Base-by-base conservation (phyloP, 805 yeast genomes). In the Candida hungchunana region DNA sequence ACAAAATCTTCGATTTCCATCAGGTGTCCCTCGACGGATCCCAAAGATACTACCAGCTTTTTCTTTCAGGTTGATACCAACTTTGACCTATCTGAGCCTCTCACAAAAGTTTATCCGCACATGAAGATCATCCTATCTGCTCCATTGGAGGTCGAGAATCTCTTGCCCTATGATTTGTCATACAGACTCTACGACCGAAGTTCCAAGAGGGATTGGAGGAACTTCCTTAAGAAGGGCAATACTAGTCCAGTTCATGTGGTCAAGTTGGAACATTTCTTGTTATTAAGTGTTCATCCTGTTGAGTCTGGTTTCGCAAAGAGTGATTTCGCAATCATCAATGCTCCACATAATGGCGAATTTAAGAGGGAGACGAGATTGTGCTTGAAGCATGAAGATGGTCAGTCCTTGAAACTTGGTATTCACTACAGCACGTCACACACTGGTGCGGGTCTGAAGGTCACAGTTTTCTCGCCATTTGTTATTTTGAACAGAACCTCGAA, bases 401-500 rank as follows among this genome's bases (percentile, higher is more conserved):
- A 85, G 48, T 55, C 66, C 14, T 62, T 93, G 32, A 70, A 72
- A 35, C 63, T 93, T 26, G 67, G 69, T 14, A 63, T 93, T 6
- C 79, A 77, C 41, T 90, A 88, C 55, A 69, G 71, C 30, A 66
- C 64, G 15, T 61, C 67, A 15, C 68, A 65, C 10, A 67, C 69
- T 0, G 64, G 71, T 8, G 70, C 82, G 3, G 84, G 87, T 20
- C 64, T 79, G 43, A 73, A 76, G 43, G 71, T 87, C 2, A 72
- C 74, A 10, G 67, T 93, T n/a, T 87, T 77, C 53, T 66, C 96
- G 0, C 97, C 97, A 0, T 93, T 90, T 53, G 67, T 93, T 29
- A 63, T 93, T 13, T 64, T 89, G 44, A 94, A 93, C 58, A 69
- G 83, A 50, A 86, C 96, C 0, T 89, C 84, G 2, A 72, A 70